These are phyloP conservation scores for Kwoniella botswanensis DNA, from an alignment of 768 basidiomycete species.

Conservation along the genomic window DNA sequence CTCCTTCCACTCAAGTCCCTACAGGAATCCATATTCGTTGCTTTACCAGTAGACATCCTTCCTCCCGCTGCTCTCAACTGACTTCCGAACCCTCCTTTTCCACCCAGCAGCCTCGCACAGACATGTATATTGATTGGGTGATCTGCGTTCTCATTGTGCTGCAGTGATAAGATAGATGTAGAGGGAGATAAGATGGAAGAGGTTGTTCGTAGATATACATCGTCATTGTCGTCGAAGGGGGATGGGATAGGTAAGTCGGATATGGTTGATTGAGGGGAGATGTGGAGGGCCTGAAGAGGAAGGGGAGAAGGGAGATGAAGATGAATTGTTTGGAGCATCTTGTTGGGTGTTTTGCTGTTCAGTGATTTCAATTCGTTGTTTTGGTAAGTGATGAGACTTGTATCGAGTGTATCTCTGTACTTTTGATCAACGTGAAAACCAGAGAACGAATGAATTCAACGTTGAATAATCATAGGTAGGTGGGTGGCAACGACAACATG, in stretches of 20 bases:
- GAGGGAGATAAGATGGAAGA: constrained; percentile 57
- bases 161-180: constrained; percentile 25
- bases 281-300: constrained; percentile 22
- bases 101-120: constrained; percentile 76
- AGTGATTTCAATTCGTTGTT: not conserved
- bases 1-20: constrained; percentile 87
- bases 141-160: not conserved
- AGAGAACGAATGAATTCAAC: too few species aligned
- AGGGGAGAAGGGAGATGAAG: constrained; percentile 50
- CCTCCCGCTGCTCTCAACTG: constrained; percentile 96
- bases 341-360: constrained; percentile 8
- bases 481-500: constrained; percentile 13
- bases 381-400: not conserved
- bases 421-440: too few species aligned
- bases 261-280: constrained; percentile 30
- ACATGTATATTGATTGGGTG: constrained; percentile 64
- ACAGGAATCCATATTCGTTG: constrained; percentile 88
- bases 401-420: not conserved
- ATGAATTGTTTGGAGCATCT: constrained; percentile 45
- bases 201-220: constrained; percentile 39
- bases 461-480: too few species aligned
- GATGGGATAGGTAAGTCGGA: constrained; percentile 27
- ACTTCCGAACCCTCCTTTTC: constrained; percentile 97
- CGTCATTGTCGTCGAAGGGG: constrained; percentile 10
- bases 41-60: constrained; percentile 80